Base-by-base conservation (phyloP, 1,139 yeast genomes). In the Williopsis jadinii region DNA sequence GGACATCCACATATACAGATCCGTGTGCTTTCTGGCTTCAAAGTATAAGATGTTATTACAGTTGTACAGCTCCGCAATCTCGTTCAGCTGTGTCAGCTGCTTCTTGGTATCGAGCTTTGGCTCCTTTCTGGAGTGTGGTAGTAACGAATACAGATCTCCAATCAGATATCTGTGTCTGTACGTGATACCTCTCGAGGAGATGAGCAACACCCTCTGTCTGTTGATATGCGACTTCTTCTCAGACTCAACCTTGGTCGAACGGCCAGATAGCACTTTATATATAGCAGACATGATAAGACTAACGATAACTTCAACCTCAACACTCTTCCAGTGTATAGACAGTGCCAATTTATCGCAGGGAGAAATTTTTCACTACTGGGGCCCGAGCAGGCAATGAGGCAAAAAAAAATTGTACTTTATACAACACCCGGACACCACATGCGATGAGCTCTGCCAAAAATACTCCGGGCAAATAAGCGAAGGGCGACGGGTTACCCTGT, bases 121-220 rank as follows among this genome's bases (percentile, higher is more conserved):
- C 66, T 92, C 98, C 62, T 90, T 92, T 63, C 97, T 81, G 35
- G 95, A 85, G 61, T 92, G 98, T 47, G 99, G 98, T 62, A 94
- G 67, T 62, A 94, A 70, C 35, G 79, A 68, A 49, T 80, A 70
- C 51, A 92, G 68, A 64, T 94, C 98, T 53, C 78, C 75, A 52
- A 92, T 86, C 57, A 94, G 69, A 66, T 94, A 97, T 59, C 99
- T 90, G 61, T 92, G 98, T 68, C 98, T 81, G 63, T 72, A 86
- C 34, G 90, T 90, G 43, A 90, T 86, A 50, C 98, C 98, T 63
- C 99, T 78, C 35, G 97, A 88, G 5, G 97, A 85, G 58, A 92
- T 85, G 49, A 92, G 75, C 49, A 92, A 70, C 39, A 88, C 85
- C 55, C 92, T 75, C 62, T 85, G 95, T 64, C 82, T 80, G 62